phyloP scores from a whole-genome alignment of 169 alveolate genomes.

The Plasmodium ovale region DNA sequence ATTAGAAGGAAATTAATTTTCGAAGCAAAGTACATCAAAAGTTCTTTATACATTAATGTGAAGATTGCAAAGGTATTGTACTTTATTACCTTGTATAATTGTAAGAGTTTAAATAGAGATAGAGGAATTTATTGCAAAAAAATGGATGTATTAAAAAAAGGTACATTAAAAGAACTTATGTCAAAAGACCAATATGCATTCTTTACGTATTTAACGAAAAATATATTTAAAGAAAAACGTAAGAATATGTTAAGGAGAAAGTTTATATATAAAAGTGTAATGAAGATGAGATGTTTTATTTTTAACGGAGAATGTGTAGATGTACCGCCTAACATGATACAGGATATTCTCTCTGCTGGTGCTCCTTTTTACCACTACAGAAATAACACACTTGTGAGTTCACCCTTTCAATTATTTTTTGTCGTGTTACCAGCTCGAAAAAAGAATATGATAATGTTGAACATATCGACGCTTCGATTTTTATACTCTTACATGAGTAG shows the following conservation, averaged over 20 bases:
- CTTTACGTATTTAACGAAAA: constrained; percentile 37
- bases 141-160: constrained; percentile 7
- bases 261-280: constrained; percentile 15
- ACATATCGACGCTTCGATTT: constrained; percentile 59
- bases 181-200: constrained; percentile 19
- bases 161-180: background rate
- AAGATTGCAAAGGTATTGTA: constrained; percentile 48
- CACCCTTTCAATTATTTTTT: constrained; percentile 30
- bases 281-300: constrained; percentile 42
- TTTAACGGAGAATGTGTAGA: constrained; percentile 1
- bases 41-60: constrained; percentile 33
- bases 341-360: background rate
- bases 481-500: constrained; percentile 52
- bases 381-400: background rate
- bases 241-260: background rate
- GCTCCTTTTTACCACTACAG: background rate
- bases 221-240: constrained; percentile 40
- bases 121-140: background rate
- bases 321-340: background rate
- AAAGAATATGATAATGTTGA: constrained; percentile 43
- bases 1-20: constrained; percentile 34
- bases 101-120: constrained; percentile 5
- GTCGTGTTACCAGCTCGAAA: constrained; percentile 15
- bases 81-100: constrained; percentile 35
- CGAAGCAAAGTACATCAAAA: constrained; percentile 58